Base-by-base conservation (phyloP, 108 stramenopile genomes). In the Poteriospumella lacustris region DNA sequence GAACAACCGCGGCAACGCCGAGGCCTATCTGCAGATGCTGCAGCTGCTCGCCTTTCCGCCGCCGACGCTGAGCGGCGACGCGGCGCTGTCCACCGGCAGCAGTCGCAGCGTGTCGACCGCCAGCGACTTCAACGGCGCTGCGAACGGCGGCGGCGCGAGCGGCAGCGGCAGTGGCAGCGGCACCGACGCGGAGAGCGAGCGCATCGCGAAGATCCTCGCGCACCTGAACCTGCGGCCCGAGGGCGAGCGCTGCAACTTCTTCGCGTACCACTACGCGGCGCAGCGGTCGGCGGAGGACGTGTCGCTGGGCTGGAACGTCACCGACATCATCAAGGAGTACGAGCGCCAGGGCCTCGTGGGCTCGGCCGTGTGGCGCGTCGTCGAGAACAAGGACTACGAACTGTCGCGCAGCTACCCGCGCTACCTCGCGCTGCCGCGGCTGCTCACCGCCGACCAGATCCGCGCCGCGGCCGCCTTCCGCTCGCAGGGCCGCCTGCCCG, bases 381-480 rank as follows among this genome's bases (percentile, higher is more conserved):
- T 29, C 42, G 12, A 64, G 33, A 73, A 73, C 36, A 29, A 15
- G 24, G 41, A 73, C 36, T 73, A 56, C 44, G 3, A 5, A 42
- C 41, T 73, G 9, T 12, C 5, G 12, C 31, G 36, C 15, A 42
- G 31, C 36, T 73, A 73, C 42, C 70, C 70, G 5, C 36, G 29
- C 31, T 73, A 42, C 36, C 12, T 73, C 43, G 33, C 24, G 38
- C 41, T 73, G 3, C 70, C 70, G 3, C 36, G 41, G 36, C 9
- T 5, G 70, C 5, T 73, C 33, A 15, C 36, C 3, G 5, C 3
- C 33, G 31, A 42, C 33, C 26, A 73, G 12, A 73, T 73, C 15
- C 26, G 9, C 5, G 44, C 47, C 5, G 70, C 70, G 29, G 83
- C 83, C 29, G 78, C 59, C 31, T 85, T 78, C 33, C 85, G 85